A percentile compares a stretch with the other conserved stretches of the same genome.
These are phyloP conservation scores for Camellia oleifera DNA, from an alignment of 179 eudicot genomes.

Conservation along the genomic window DNA sequence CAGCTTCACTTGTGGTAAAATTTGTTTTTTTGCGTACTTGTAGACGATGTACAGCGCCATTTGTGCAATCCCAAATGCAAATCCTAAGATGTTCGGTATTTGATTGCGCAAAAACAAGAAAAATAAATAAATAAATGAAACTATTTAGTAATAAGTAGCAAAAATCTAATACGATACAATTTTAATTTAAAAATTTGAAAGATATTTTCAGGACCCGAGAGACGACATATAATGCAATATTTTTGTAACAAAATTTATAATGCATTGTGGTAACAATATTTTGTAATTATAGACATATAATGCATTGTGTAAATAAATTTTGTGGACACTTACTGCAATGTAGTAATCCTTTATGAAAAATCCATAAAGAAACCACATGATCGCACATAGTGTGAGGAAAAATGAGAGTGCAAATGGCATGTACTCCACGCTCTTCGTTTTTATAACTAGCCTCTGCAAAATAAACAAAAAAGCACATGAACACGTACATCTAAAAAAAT, in stretches of 20 bases:
- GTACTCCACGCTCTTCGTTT: constrained; percentile 79
- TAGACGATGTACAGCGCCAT: constrained; percentile 60
- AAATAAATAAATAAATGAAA: not conserved
- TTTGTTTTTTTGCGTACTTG: constrained; percentile 38
- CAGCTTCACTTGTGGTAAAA: constrained; percentile 19
- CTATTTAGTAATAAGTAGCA: not conserved
- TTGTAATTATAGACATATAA: too few species aligned
- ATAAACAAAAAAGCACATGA: not conserved
- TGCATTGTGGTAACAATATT: too few species aligned
- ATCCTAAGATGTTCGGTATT: constrained; percentile 71
- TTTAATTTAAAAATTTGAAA: too few species aligned
- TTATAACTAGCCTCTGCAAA: constrained; percentile 69
- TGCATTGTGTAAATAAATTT: too few species aligned
- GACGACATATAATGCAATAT: too few species aligned
- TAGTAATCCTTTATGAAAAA: constrained; percentile 52
- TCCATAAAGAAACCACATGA: constrained; percentile 77
- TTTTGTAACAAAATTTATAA: too few species aligned
- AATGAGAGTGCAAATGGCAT: constrained; percentile 78
- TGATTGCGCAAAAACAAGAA: constrained; percentile 20
- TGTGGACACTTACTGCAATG: constrained; percentile 57
- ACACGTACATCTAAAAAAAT: not conserved
- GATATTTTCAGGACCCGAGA: too few species aligned
- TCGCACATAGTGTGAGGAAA: constrained; percentile 65
- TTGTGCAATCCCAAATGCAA: constrained; percentile 58
- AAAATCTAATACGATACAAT: too few species aligned